These are phyloP conservation scores for Chernovozyma aurita DNA, from an alignment of 1,139 yeast genomes.

Conservation along the genomic window DNA sequence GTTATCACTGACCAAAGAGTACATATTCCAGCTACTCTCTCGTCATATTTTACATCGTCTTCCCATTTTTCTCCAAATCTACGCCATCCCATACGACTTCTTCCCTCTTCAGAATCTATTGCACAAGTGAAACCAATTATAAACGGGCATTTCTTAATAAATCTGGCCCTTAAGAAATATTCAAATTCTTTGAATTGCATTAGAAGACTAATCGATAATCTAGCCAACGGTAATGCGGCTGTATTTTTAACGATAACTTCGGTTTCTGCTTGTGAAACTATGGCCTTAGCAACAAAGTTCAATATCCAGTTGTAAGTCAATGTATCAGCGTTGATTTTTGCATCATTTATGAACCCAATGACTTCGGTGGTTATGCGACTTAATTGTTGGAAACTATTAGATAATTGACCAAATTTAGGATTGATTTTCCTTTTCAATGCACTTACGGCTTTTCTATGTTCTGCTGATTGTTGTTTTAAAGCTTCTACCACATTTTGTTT, in stretches of 20 bases:
- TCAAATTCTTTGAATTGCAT: constrained; percentile 51
- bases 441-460: constrained; percentile 37
- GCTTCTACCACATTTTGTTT: constrained; percentile 52
- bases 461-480: constrained; percentile 37
- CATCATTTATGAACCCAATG: constrained; percentile 39
- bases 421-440: constrained; percentile 65
- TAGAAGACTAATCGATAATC: constrained; percentile 54
- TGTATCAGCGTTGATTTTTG: constrained; percentile 32
- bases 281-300: constrained; percentile 78
- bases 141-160: constrained; percentile 87
- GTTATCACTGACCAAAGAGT: constrained; percentile 78
- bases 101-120: constrained; percentile 79
- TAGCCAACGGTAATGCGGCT: constrained; percentile 78
- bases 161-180: constrained; percentile 68
- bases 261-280: constrained; percentile 88
- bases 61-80: constrained; percentile 71
- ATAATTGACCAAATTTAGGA: constrained; percentile 88
- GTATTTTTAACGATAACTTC: constrained; percentile 80
- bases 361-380: constrained; percentile 49
- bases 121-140: constrained; percentile 75
- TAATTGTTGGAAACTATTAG: constrained; percentile 64
- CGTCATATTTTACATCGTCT: constrained; percentile 69
- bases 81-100: constrained; percentile 85
- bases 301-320: constrained; percentile 67
- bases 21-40: constrained; percentile 80